These are phyloP conservation scores for Penicillium sp. DNA, from an alignment of 2,329 filamentous ascomycete species.

Conservation along the genomic window DNA sequence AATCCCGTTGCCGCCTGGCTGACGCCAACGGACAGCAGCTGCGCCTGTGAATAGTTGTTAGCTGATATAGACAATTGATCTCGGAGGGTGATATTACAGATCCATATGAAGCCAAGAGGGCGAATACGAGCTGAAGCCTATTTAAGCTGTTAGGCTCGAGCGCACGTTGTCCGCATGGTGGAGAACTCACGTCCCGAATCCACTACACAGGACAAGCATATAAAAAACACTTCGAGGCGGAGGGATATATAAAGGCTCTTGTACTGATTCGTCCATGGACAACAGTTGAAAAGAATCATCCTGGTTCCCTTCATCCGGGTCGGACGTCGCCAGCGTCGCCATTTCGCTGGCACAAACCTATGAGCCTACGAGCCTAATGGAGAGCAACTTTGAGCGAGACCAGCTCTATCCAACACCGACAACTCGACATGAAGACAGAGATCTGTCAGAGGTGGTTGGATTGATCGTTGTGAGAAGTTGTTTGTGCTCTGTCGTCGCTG, in stretches of 20 bases:
- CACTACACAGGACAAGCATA: neutral
- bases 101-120: neutral
- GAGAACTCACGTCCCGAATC: neutral
- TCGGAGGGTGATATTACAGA: neutral
- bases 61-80: neutral
- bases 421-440: no score
- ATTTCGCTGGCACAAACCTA: no score
- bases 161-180: neutral
- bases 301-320: neutral
- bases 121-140: neutral
- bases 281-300: neutral
- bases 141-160: neutral
- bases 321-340: neutral
- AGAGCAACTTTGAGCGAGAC: no score
- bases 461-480: no score
- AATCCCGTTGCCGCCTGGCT: neutral
- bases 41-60: neutral
- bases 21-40: neutral
- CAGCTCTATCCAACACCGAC: no score
- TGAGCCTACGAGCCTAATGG: no score
- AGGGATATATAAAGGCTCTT: neutral
- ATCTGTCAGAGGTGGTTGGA: no score
- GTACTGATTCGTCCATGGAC: neutral
- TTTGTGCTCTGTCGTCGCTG: no score
- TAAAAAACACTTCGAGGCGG: neutral